Evolutionary conservation across 768 basidiomycete genomes (phyloP).

Genomic region (Suillus weaverae): DNA sequence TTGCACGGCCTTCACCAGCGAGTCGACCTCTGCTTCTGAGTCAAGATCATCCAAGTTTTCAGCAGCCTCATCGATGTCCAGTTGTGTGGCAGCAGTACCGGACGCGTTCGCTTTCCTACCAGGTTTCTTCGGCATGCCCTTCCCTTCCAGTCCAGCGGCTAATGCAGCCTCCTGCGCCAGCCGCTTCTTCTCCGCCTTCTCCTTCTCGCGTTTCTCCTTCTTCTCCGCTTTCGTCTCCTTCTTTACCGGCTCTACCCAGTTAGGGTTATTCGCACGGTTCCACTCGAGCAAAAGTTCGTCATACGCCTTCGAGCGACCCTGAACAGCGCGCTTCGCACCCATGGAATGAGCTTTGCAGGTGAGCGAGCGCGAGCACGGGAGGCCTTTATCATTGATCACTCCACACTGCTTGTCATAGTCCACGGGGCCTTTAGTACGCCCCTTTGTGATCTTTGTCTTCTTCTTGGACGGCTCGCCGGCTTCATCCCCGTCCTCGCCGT

Average conservation of each 20-base stretch:
- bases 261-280: slow-evolving; percentile 85
- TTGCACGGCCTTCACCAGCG: slow-evolving; percentile 62
- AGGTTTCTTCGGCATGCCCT: slow-evolving; percentile 68
- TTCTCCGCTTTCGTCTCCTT: slow-evolving; percentile 84
- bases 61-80: slow-evolving; percentile 58
- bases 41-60: slow-evolving; percentile 81
- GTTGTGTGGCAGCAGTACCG: slow-evolving; percentile 48
- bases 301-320: slow-evolving; percentile 79
- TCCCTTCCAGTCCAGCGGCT: slow-evolving; percentile 56
- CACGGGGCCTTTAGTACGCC: slow-evolving; percentile 80
- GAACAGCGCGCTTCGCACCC: slow-evolving; percentile 92
- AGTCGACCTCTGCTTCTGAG: slow-evolving; percentile 83
- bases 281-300: slow-evolving; percentile 90
- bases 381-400: slow-evolving; percentile 92
- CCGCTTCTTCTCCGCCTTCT: slow-evolving; percentile 82
- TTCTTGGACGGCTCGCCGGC: slow-evolving; percentile 70
- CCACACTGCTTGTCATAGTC: slow-evolving; percentile 93
- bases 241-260: slow-evolving; percentile 86
- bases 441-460: slow-evolving; percentile 79
- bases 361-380: slow-evolving; percentile 91
- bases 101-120: slow-evolving; percentile 37
- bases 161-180: slow-evolving; percentile 69
- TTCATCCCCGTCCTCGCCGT: slow-evolving; percentile 67
- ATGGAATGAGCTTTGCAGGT: slow-evolving; percentile 99
- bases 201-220: slow-evolving; percentile 79